Evolutionary conservation across 148 eudicot species (phyloP), one percentile per base, ranked within the genome.

Genomic region (Rhododendron henanense): DNA sequence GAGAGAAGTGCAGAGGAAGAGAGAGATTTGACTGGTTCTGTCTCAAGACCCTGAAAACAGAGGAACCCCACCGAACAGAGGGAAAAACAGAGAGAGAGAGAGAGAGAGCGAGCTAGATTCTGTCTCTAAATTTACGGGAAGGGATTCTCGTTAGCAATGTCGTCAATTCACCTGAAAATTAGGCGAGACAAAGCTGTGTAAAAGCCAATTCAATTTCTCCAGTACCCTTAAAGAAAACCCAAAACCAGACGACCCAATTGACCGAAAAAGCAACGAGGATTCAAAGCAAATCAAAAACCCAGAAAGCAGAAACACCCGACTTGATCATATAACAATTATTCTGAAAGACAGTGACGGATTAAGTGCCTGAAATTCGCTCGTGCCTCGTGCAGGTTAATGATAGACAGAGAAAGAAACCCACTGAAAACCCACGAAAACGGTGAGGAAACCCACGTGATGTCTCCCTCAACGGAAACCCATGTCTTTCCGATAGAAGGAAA

Each of bases 21-120:
- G 57, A 13, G 57, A 51, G 76, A 37, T 84, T 84, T 85, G 59
- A 63, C 87, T 57, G 79, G 51, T 79, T 87, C 87, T 86, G 89
- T 90, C 92, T 87, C 87, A 83, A 65, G 47, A 48, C 83, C 86
- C 85, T 81, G 69, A 53, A 86, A 82, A 83, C 81, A 48, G 81
- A 83, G 73, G 41, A 83, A 85, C 33, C 77, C 11, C 59, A 84
- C 83, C 45, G 45, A 47, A 47, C 50, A 47, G 50, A 47, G 11
- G 50, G 50, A 9, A 9, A 83, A 45, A 83, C 45, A 41, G 45
- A 84, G 61, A 88, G 81, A 21, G 84, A 71, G 77, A 83, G 77
- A 82, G 10, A 77, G 55, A 83, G 77, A 82, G 10, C 71, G 55
- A 71, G 73, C 21, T 61, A 61, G 28, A 67, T 15, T 76, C 78